Evolutionary conservation across 257 asterid genomes (phyloP).

Genomic region (Gynochthodes officinalis): DNA sequence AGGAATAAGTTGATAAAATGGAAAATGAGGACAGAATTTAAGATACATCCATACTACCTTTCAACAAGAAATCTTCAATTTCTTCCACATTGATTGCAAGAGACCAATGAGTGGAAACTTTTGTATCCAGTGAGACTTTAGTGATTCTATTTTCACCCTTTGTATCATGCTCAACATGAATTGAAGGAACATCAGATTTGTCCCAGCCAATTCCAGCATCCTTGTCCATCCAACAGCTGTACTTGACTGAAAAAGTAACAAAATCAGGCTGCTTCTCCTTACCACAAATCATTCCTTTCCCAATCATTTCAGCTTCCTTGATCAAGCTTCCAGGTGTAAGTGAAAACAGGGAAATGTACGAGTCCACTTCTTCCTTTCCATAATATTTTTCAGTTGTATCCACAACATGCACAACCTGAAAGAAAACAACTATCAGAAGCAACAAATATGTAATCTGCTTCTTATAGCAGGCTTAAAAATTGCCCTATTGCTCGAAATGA

Average conservation of each 20-base stretch:
- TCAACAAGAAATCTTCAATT: constrained; percentile 74
- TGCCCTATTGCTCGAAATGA: background rate
- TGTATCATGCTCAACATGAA: constrained; percentile 52
- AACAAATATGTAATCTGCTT: background rate
- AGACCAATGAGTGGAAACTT: constrained; percentile 76
- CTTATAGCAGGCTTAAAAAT: background rate
- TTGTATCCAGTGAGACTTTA: constrained; percentile 48
- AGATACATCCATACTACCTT: constrained; percentile 46
- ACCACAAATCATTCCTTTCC: constrained; percentile 76
- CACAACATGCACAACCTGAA: constrained; percentile 88
- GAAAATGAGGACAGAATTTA: background rate
- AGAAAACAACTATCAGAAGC: background rate
- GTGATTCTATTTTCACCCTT: constrained; percentile 55
- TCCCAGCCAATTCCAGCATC: constrained; percentile 57
- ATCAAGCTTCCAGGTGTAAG: constrained; percentile 76
- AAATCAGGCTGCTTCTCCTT: constrained; percentile 60
- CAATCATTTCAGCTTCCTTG: constrained; percentile 65
- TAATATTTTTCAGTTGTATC: constrained; percentile 41
- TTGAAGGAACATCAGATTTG: constrained; percentile 61
- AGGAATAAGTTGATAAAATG: background rate
- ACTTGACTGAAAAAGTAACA: constrained; percentile 72
- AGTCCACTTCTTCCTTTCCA: constrained; percentile 44
- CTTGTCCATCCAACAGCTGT: constrained; percentile 67
- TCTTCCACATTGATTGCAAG: constrained; percentile 71
- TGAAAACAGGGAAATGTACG: constrained; percentile 72